Evolutionary conservation across 192 early-diverging fungal genomes (phyloP).

Genomic region (Coemansia sp.): DNA sequence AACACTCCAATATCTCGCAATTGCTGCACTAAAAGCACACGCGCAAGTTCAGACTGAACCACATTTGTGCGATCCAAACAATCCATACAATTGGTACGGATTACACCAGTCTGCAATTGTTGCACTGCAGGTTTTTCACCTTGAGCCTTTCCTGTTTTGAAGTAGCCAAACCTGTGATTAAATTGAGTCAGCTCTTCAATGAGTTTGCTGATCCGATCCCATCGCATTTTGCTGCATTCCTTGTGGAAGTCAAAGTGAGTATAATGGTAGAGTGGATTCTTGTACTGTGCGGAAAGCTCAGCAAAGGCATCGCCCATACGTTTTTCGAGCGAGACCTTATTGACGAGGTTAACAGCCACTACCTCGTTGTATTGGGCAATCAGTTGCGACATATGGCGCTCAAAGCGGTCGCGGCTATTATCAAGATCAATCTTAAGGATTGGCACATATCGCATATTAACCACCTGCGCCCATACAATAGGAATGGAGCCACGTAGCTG

Average conservation of each 20-base stretch:
- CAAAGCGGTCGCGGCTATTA: slow-evolving; percentile 39
- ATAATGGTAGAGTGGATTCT: slow-evolving; percentile 64
- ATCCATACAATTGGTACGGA: slow-evolving; percentile 99
- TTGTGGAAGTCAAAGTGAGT: slow-evolving; percentile 97
- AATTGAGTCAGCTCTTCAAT: slow-evolving; percentile 74
- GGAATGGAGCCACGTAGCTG: slow-evolving; percentile 97
- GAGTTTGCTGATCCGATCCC: slow-evolving; percentile 83
- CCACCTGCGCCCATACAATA: slow-evolving; percentile 89
- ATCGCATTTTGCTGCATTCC: slow-evolving; percentile 95
- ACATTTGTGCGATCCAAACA: slow-evolving; percentile 99
- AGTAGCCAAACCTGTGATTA: slow-evolving; percentile 61
- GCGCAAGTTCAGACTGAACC: slow-evolving; percentile 89
- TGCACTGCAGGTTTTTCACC: slow-evolving; percentile 8
- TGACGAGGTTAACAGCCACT: slow-evolving; percentile 90
- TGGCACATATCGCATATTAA: slow-evolving; percentile 91
- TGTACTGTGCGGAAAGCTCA: slow-evolving; percentile 59
- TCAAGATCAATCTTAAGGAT: slow-evolving; percentile 68
- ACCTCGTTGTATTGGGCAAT: slow-evolving; percentile 75
- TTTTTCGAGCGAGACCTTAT: slow-evolving; percentile 90
- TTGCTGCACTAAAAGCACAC: slow-evolving; percentile 68
- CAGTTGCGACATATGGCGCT: slow-evolving; percentile 30
- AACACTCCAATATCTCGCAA: slow-evolving; percentile 69
- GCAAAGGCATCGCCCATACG: slow-evolving; percentile 81
- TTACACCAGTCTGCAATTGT: slow-evolving; percentile 69
- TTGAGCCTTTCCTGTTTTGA: slow-evolving; percentile 18